A percentile compares a stretch with the other conserved stretches of the same genome.
phyloP scores from a whole-genome alignment of 306 rosid species.

The Fragaria ananassa region DNA sequence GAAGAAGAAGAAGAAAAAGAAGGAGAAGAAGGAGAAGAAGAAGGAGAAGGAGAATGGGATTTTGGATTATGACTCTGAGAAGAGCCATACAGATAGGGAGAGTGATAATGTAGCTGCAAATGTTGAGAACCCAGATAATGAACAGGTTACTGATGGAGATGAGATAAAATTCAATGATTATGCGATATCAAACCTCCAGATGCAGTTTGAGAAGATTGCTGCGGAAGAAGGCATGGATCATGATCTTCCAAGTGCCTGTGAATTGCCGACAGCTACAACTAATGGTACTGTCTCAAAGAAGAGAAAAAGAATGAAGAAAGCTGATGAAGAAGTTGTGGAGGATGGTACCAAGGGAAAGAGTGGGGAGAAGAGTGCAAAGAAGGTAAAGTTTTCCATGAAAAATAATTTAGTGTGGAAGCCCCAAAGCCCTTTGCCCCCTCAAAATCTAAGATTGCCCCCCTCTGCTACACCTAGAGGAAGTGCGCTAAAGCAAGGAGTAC shows the following conservation, averaged over 20 bases:
- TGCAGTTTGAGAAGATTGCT: constrained; percentile 85
- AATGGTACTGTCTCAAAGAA: constrained; percentile 53
- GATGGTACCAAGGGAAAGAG: constrained; percentile 39
- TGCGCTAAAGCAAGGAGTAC: constrained; percentile 96
- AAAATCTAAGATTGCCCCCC: constrained; percentile 84
- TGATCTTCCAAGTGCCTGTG: constrained; percentile 41
- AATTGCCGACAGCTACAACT: constrained; percentile 24
- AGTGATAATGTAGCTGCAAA: constrained; percentile 32
- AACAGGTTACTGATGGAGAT: constrained; percentile 25
- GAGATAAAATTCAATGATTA: constrained; percentile 36
- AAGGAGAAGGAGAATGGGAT: constrained; percentile 34
- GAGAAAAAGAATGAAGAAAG: constrained; percentile 74
- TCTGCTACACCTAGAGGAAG: constrained; percentile 96
- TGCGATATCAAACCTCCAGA: constrained; percentile 75
- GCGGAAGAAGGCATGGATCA: constrained; percentile 65
- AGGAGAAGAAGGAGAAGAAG: constrained; percentile 30
- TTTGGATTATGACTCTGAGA: constrained; percentile 21
- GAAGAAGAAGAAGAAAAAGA: constrained; percentile 23
- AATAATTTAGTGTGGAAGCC: constrained; percentile 94
- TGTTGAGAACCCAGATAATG: constrained; percentile 29
- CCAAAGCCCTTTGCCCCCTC: constrained; percentile 89
- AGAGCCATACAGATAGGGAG: constrained; percentile 15
- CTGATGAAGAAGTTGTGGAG: constrained; percentile 40
- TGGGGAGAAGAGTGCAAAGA: constrained; percentile 75
- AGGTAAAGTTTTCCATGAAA: constrained; percentile 86